Base-by-base conservation (phyloP, 352 stramenopile species). In the Phytophthora hybrid region DNA sequence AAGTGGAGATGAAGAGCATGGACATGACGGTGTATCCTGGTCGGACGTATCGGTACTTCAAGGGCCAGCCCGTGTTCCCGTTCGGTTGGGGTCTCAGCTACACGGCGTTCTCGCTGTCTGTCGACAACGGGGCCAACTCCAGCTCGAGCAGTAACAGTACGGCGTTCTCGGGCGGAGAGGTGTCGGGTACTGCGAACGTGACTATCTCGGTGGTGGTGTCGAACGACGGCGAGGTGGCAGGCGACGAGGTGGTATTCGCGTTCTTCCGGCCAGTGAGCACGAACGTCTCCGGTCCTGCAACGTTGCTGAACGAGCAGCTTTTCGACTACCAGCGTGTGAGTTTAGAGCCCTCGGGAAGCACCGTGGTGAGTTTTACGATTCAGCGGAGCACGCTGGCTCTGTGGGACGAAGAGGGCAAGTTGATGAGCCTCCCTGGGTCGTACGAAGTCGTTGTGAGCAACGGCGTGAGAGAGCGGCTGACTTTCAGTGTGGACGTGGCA, bases 11-110 rank as follows among this genome's bases (percentile, higher is more conserved):
- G 84, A 93, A 87, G 75, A 95, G 90, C 67, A 97, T 98, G 89
- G 89, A 88, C 79, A 97, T 98, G 92, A 97, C 89, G 39, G 74
- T 82, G 61, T 92, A 90, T 60, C 93, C 93, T 5, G 94, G 94
- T 4, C 88, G 93, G 9, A 97, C 92, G n/a, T 98, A 98, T 71
- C 82, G 92, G 3, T 98, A 98, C 73, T 98, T 90, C 81, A 95
- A 91, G 62, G 92, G 94, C 55, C 74, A 92, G 6, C 86, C 91
- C 0, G 88, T 98, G 37, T 96, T 97, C 54, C 84, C 90, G 8
- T 98, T 98, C 68, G 94, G 94, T 8, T 94, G 85, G 67, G 94
- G 94, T 3, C 80, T 98, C 56, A 95, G 85, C 63, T 98, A 98
- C 80, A 96, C 93, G 3, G 87, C 52, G 14, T 97, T 97, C 54